A percentile compares a stretch with the other conserved stretches of the same genome.
These are phyloP conservation scores for Capsella bursapastoris DNA, from an alignment of 345 rosid species.

Conservation along the genomic window DNA sequence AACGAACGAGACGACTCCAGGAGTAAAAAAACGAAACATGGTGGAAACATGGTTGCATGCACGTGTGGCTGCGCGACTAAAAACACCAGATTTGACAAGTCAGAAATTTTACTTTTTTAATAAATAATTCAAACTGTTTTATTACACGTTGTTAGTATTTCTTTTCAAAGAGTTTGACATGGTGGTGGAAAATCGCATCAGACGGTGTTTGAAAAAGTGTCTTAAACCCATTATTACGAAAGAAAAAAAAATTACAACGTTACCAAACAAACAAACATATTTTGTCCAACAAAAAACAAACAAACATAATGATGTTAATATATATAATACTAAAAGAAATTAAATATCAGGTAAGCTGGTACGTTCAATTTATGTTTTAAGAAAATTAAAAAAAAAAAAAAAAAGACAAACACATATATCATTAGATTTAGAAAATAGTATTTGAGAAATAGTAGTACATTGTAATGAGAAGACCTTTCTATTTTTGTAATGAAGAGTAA, in stretches of 20 bases:
- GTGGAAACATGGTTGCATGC: slow-evolving; percentile 46
- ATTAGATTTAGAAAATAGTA: no score
- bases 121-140: neutral
- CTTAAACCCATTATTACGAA: neutral
- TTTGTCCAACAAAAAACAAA: no score
- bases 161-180: slow-evolving; percentile 4
- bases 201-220: neutral
- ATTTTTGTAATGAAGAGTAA: neutral
- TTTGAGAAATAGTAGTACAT: no score
- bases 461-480: slow-evolving; percentile 19
- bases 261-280: no score
- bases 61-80: slow-evolving; percentile 45
- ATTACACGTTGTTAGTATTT: slow-evolving; percentile 7
- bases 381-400: no score
- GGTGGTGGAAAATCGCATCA: neutral
- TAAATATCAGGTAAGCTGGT: no score
- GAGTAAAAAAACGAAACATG: slow-evolving; percentile 7
- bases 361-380: no score
- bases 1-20: neutral
- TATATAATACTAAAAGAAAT: no score
- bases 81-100: slow-evolving; percentile 13
- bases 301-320: no score
- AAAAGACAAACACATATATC: no score
- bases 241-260: no score
- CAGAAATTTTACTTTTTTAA: neutral